Percentiles rank a stretch among this genome's conserved stretches.
phyloP scores from a whole-genome alignment of 768 basidiomycete genomes.

The Agaricus sinodeliciosus region DNA sequence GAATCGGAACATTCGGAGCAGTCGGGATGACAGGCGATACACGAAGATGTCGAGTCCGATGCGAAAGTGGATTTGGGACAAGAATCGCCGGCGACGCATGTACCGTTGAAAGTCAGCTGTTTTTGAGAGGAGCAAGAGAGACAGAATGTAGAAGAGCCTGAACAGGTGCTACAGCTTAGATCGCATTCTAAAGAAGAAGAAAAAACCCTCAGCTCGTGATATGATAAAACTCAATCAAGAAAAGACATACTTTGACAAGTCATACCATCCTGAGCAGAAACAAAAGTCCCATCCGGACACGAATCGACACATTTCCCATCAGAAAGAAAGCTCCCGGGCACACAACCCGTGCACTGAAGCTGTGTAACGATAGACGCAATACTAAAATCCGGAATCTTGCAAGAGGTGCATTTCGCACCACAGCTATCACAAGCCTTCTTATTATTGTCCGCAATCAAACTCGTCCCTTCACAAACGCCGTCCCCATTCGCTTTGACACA shows the following conservation, averaged over 20 bases:
- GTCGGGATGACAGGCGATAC: conserved; percentile 74
- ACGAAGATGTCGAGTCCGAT: conserved; percentile 55
- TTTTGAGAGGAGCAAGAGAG: conserved; percentile 56
- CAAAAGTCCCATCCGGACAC: conserved; percentile 70
- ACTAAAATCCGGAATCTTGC: conserved; percentile 65
- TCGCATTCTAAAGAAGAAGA: conserved; percentile 45
- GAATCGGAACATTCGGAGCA: conserved; percentile 71
- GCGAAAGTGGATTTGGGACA: conserved; percentile 70
- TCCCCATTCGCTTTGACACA: conserved; percentile 61
- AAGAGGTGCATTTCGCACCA: conserved; percentile 70
- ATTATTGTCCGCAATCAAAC: conserved; percentile 67
- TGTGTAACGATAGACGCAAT: conserved; percentile 56
- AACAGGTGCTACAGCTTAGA: conserved; percentile 66
- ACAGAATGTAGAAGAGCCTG: conserved; percentile 63
- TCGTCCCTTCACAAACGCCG: conserved; percentile 66
- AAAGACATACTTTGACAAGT: conserved; percentile 52
- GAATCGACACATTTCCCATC: conserved; percentile 60
- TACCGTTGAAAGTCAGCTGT: conserved; percentile 61
- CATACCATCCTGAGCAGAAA: conserved; percentile 63
- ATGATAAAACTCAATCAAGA: neutral
- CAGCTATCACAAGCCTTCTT: conserved; percentile 80
- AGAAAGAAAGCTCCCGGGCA: conserved; percentile 71
- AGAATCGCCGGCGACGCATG: conserved; percentile 50
- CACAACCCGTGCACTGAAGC: conserved; percentile 69
- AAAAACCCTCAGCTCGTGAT: neutral